Conservation (phyloP, 2,329 filamentous ascomycete genomes). For the Sclerotinia spermophila region DNA sequence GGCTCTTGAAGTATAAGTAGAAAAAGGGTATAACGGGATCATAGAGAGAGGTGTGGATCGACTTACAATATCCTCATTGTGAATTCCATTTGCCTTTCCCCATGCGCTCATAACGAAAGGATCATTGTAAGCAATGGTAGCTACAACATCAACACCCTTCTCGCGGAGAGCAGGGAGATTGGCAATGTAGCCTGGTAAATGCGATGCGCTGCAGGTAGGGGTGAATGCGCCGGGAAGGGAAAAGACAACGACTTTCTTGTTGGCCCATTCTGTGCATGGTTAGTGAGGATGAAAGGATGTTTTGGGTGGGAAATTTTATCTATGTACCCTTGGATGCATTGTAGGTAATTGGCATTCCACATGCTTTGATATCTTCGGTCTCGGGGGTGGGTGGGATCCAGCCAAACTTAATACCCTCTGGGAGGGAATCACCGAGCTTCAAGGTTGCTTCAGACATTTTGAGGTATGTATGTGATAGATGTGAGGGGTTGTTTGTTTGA, state of each 20-base stretch:
- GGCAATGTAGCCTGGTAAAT: constrained; percentile 66
- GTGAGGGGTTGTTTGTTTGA: constrained; percentile 1
- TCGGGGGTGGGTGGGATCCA: constrained; percentile 77
- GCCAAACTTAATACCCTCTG: constrained; percentile 74
- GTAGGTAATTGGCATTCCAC: constrained; percentile 74
- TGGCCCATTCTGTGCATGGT: constrained; percentile 50
- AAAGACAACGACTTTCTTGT: constrained; percentile 70
- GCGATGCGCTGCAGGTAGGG: constrained; percentile 63
- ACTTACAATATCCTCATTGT: constrained; percentile 58
- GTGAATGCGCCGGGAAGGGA: constrained; percentile 68
- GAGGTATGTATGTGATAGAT: background rate
- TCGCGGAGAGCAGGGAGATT: constrained; percentile 55
- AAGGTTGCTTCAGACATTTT: constrained; percentile 29
- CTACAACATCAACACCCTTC: constrained; percentile 67
- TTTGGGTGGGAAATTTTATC: background rate
- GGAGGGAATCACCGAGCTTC: constrained; percentile 77
- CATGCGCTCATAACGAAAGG: constrained; percentile 68
- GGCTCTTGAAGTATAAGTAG: background rate
- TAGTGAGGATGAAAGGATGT: background rate
- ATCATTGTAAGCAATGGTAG: constrained; percentile 66
- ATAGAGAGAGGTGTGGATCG: background rate
- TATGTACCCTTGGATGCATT: constrained; percentile 67
- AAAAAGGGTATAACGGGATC: background rate
- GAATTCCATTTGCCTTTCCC: constrained; percentile 67
- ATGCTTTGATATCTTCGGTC: constrained; percentile 64